Evolutionary conservation across 345 rosid species (phyloP).

Genomic region (Euclidium syriacum): DNA sequence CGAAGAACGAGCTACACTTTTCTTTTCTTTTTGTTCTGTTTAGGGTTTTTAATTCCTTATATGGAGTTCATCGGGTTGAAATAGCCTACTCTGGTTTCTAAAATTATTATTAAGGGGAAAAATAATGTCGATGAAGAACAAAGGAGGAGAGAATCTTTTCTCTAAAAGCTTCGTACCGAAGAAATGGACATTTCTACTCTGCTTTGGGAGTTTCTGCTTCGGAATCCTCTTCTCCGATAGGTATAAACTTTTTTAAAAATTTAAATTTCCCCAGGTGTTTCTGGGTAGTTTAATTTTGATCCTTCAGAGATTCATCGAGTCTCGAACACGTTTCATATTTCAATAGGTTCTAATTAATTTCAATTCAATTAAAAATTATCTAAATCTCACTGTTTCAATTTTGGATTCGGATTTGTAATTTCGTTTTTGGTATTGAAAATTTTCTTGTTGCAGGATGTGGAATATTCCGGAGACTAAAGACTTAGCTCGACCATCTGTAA

Average conservation of each 20-base stretch:
- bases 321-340: neutral
- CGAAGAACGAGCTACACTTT: constrained; percentile 11
- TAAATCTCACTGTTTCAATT: neutral
- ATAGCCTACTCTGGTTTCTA: neutral
- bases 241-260: constrained; percentile 5
- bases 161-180: constrained; percentile 47
- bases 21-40: neutral
- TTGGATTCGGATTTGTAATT: neutral
- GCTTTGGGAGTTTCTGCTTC: constrained; percentile 72
- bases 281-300: neutral
- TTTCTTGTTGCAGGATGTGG: constrained; percentile 59
- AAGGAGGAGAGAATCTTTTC: constrained; percentile 57
- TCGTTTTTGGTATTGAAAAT: neutral
- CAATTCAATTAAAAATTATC: neutral
- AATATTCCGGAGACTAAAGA: constrained; percentile 61
- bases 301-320: neutral
- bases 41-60: neutral
- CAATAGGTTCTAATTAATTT: neutral
- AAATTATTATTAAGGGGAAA: neutral
- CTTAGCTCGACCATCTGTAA: constrained; percentile 47
- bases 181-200: constrained; percentile 71
- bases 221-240: constrained; percentile 76
- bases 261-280: neutral
- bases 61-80: neutral
- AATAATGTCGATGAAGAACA: constrained; percentile 58